Evolutionary conservation across 2,329 filamentous ascomycete species (phyloP), one percentile per base, ranked within the genome.

Genomic region (Cladosporium sphaerospermum): DNA sequence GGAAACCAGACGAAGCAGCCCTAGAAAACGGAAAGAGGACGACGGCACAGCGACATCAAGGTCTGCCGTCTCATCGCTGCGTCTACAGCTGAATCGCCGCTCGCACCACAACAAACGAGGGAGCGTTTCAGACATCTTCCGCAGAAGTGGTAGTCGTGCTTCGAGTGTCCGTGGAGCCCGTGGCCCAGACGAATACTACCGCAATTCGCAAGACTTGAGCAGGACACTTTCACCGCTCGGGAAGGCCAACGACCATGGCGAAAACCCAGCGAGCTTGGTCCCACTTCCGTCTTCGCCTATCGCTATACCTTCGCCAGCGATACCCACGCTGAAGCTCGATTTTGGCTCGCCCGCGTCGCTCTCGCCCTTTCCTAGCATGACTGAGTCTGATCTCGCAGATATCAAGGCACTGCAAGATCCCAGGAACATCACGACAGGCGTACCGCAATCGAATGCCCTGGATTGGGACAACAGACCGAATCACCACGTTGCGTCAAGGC

Each of bases 311-410:
- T 39, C 36, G 3, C 45, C 44, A 3, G 32, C 54, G 11, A 34
- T 56, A 19, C 56, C 61, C 23, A 52, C 54, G n/a, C 53, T 64
- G 13, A 54, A 56, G 10, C 53, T 67, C 11, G 59, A 65, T 32
- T 51, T 66, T 11, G 58, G 54, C 6, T 56, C 59, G 19, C 19
- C 57, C 9, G 56, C 52, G 16, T 52, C 62, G 32, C 48, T 63
- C 28, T 54, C 58, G 13, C 45, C 55, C 8, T 36, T 41, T 28
- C 44, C 49, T 16, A n/a, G 34, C 34, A 31, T 28, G 23, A 40
- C 41, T 4, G 18, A 45, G 16, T 31, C 45, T 43, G 36, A 40
- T 18, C 32, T 51, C 13, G 33, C 46, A 3, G 40, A 54, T 19
- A 49, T 36, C 10, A 43, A 36, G 9, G 19, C 31, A 3, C 31